Evolutionary conservation across 768 basidiomycete genomes (phyloP).

Genomic region (Trametes cubensis): DNA sequence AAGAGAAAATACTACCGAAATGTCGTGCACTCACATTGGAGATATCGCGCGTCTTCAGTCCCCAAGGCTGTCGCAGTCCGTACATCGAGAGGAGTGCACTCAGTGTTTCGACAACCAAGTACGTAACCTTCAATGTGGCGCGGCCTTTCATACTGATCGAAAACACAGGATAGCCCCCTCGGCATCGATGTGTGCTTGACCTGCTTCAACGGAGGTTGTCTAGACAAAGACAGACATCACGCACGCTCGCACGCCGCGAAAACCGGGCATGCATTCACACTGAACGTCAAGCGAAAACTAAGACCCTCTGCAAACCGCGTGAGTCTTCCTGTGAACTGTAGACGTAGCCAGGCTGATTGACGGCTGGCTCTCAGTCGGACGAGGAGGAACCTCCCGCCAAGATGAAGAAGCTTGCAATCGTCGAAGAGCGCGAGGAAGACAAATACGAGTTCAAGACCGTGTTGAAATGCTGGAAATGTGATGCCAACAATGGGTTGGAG

Average conservation of each 20-base stretch:
- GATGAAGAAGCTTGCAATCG: constrained; percentile 87
- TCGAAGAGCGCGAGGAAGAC: constrained; percentile 86
- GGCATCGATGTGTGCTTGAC: constrained; percentile 89
- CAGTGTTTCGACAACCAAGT: constrained; percentile 97
- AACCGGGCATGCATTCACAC: constrained; percentile 71
- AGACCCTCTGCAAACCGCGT: constrained; percentile 71
- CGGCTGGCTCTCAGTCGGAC: constrained; percentile 50
- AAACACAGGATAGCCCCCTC: constrained; percentile 61
- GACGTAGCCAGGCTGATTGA: neutral
- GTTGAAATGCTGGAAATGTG: constrained; percentile 80
- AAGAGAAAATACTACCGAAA: neutral
- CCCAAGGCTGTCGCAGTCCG: constrained; percentile 69
- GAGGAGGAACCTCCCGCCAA: constrained; percentile 86
- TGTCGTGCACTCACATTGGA: constrained; percentile 55
- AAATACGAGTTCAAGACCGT: constrained; percentile 70
- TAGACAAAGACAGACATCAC: constrained; percentile 64
- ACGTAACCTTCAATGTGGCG: constrained; percentile 3
- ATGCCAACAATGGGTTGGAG: constrained; percentile 49
- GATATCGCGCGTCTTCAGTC: constrained; percentile 51
- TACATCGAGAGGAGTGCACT: constrained; percentile 93
- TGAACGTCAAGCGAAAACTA: constrained; percentile 77
- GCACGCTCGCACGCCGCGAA: constrained; percentile 71
- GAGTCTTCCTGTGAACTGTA: constrained; percentile 36
- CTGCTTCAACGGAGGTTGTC: constrained; percentile 95
- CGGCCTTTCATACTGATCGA: neutral